Evolutionary conservation across 306 rosid genomes (phyloP).

Genomic region (Gynostemma pentaphyllum): DNA sequence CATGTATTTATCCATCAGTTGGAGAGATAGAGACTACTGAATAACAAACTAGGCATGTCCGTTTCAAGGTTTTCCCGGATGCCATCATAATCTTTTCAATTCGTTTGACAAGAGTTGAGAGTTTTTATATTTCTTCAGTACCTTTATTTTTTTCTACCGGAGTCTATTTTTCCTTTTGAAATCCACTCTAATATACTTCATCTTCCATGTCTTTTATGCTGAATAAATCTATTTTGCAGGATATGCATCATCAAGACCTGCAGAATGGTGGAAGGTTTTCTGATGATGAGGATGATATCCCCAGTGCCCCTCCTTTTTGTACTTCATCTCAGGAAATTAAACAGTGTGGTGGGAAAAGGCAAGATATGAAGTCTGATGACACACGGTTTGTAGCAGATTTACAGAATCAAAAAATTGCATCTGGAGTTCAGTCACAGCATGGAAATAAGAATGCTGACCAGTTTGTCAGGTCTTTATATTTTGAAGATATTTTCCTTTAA

Average conservation of each 20-base stretch:
- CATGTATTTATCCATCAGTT: background rate
- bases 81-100: background rate
- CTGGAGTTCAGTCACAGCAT: slow-evolving; percentile 23
- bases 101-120: background rate
- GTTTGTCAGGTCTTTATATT: slow-evolving; percentile 42
- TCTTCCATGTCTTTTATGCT: background rate
- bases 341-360: slow-evolving; percentile 26
- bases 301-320: slow-evolving; percentile 85
- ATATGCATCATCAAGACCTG: slow-evolving; percentile 20
- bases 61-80: background rate
- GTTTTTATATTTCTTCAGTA: background rate
- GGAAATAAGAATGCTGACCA: slow-evolving; percentile 33
- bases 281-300: slow-evolving; percentile 57
- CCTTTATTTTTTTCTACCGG: background rate
- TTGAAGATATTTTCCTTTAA: background rate
- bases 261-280: slow-evolving; percentile 42
- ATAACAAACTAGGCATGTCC: background rate
- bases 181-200: background rate
- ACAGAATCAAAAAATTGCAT: slow-evolving; percentile 16
- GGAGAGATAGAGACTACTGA: background rate
- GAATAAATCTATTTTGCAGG: slow-evolving; percentile 23
- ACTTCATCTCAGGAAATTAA: slow-evolving; percentile 50
- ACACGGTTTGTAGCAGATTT: slow-evolving; percentile 21
- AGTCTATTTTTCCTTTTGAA: background rate
- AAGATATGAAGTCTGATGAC: slow-evolving; percentile 23